These are phyloP conservation scores for Cyclotella sp. DNA, from an alignment of 108 stramenopile genomes.

Conservation along the genomic window DNA sequence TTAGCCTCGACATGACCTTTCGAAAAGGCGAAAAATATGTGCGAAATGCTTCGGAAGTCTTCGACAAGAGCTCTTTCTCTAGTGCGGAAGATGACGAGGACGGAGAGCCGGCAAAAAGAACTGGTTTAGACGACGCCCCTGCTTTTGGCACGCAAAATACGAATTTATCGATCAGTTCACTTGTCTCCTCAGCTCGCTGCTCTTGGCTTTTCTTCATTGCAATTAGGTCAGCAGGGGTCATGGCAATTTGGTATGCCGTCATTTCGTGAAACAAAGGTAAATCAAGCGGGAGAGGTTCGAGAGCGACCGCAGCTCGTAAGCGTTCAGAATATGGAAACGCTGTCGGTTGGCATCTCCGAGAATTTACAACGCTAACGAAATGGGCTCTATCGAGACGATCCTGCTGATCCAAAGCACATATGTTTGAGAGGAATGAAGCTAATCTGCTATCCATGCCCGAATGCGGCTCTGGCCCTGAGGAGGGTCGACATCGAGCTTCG, in stretches of 20 bases:
- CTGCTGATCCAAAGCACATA: slow-evolving; percentile 39
- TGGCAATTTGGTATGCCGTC: slow-evolving; percentile 44
- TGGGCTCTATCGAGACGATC: slow-evolving; percentile 32
- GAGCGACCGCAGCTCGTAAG: slow-evolving; percentile 38
- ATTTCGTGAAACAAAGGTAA: slow-evolving; percentile 51
- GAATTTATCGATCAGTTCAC: slow-evolving; percentile 72
- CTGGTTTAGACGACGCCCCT: slow-evolving; percentile 46
- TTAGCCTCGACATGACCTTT: slow-evolving; percentile 61
- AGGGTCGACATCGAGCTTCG: slow-evolving; percentile 14
- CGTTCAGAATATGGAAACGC: slow-evolving; percentile 59
- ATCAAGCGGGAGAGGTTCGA: slow-evolving; percentile 43
- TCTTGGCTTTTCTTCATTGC: slow-evolving; percentile 63
- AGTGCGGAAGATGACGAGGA: slow-evolving; percentile 2
- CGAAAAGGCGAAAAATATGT: slow-evolving; percentile 56
- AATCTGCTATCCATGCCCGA: slow-evolving; percentile 47
- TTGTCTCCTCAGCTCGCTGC: slow-evolving; percentile 60
- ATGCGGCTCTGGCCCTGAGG: slow-evolving; percentile 34
- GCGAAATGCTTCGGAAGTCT: slow-evolving; percentile 43
- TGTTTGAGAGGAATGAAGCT: slow-evolving; percentile 40
- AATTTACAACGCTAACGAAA: slow-evolving; percentile 60
- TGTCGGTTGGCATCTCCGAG: slow-evolving; percentile 56
- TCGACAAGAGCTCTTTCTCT: slow-evolving; percentile 25
- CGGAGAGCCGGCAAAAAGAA: slow-evolving; percentile 28
- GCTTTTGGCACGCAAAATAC: slow-evolving; percentile 85
- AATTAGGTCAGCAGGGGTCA: slow-evolving; percentile 68